Conservation (phyloP, 2,329 filamentous ascomycete genomes). For the Cladosporium sp. region DNA sequence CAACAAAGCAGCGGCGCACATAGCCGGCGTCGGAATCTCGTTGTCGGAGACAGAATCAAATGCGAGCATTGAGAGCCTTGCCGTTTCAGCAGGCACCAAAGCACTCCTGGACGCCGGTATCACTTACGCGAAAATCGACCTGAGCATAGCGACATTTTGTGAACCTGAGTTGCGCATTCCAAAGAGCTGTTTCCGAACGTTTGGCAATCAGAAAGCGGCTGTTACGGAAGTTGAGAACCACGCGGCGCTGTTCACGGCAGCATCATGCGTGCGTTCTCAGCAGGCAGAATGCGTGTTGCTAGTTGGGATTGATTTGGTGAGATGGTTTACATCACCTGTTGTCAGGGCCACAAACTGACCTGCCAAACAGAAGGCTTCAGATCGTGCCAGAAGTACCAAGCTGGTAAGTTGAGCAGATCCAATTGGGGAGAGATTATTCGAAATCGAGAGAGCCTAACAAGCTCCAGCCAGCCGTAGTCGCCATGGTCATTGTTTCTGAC, state of each 20-base stretch:
- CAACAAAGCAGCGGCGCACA: conserved; percentile 13
- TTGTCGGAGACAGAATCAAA: background rate
- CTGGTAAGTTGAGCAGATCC: background rate
- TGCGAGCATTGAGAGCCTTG: conserved; percentile 5
- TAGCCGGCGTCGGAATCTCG: conserved; percentile 20
- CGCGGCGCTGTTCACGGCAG: conserved; percentile 17
- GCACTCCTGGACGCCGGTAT: conserved; percentile 24
- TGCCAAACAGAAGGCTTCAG: background rate
- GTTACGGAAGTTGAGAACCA: conserved; percentile 17
- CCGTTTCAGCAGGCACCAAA: conserved; percentile 20
- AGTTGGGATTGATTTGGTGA: conserved; percentile 19
- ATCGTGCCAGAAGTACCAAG: background rate
- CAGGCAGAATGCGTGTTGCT: conserved; percentile 18
- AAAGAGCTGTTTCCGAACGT: conserved; percentile 16
- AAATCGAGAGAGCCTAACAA: conserved; percentile 5
- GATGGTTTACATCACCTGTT: background rate
- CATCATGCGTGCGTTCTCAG: conserved; percentile 16
- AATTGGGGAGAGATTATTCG: background rate
- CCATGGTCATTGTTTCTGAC: conserved; percentile 20
- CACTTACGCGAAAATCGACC: conserved; percentile 21
- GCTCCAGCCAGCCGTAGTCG: conserved; percentile 14
- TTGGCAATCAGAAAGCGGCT: conserved; percentile 19
- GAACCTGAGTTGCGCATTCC: conserved; percentile 12
- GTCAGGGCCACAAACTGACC: background rate
- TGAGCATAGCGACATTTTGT: conserved; percentile 18